Conservation (phyloP, 2,329 filamentous ascomycete species). For the Colletotrichum higginsianum region DNA sequence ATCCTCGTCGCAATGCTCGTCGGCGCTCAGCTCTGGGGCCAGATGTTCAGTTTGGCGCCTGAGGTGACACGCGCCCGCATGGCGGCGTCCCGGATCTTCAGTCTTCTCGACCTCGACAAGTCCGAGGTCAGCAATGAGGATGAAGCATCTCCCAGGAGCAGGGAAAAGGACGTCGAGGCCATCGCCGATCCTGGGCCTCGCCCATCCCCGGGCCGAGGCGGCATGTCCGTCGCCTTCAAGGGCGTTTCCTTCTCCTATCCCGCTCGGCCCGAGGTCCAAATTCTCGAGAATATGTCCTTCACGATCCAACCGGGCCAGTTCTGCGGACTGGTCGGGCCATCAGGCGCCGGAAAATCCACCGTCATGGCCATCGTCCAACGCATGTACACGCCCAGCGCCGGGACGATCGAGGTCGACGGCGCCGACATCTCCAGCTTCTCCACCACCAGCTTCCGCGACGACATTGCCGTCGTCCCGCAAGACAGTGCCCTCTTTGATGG, state of each 20-base stretch:
- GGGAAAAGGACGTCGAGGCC: slow-evolving; percentile 58
- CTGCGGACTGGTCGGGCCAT: slow-evolving; percentile 75
- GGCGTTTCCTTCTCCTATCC: slow-evolving; percentile 78
- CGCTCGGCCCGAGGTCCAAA: slow-evolving; percentile 69
- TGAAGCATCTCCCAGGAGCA: slow-evolving; percentile 41
- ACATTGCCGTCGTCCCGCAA: slow-evolving; percentile 57
- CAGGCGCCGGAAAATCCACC: slow-evolving; percentile 78
- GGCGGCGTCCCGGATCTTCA: slow-evolving; percentile 72
- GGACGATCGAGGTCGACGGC: slow-evolving; percentile 61
- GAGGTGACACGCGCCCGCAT: slow-evolving; percentile 78
- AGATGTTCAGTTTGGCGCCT: slow-evolving; percentile 82
- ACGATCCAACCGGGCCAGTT: slow-evolving; percentile 73
- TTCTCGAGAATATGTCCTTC: slow-evolving; percentile 71
- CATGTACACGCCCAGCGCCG: slow-evolving; percentile 62
- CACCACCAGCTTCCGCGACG: slow-evolving; percentile 54
- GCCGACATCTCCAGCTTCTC: slow-evolving; percentile 60
- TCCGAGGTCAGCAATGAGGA: slow-evolving; percentile 41
- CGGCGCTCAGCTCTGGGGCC: slow-evolving; percentile 80
- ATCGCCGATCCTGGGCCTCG: slow-evolving; percentile 48
- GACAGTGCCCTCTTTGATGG: slow-evolving; percentile 59
- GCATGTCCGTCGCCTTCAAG: slow-evolving; percentile 67
- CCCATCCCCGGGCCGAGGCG: slow-evolving; percentile 48
- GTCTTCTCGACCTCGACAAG: slow-evolving; percentile 61
- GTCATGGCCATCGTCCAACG: slow-evolving; percentile 70
- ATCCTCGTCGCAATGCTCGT: slow-evolving; percentile 80